phyloP scores from a whole-genome alignment of 352 stramenopile species.

The Phytopythium chamaehyphon region DNA sequence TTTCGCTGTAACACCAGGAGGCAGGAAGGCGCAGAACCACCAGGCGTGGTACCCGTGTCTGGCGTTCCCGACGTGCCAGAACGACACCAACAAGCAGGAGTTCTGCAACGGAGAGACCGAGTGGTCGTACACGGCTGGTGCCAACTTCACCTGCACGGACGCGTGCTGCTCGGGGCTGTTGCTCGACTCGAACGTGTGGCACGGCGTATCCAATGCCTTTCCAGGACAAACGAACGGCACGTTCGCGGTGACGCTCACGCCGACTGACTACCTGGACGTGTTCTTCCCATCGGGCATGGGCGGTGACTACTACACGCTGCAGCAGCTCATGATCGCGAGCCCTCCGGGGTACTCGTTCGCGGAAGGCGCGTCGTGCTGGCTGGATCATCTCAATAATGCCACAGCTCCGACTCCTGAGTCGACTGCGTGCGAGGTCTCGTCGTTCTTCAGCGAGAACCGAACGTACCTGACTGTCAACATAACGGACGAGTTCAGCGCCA shows the following conservation, averaged over 20 bases:
- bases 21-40: conserved; percentile 58
- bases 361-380: conserved; percentile 31
- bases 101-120: conserved; percentile 52
- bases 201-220: conserved; percentile 38
- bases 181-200: conserved; percentile 76
- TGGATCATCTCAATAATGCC: conserved; percentile 21
- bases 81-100: conserved; percentile 53
- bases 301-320: conserved; percentile 47
- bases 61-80: conserved; percentile 70
- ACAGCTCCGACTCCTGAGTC: conserved; percentile 6
- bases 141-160: conserved; percentile 66
- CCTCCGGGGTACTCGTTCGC: conserved; percentile 66
- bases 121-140: conserved; percentile 51
- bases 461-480: conserved; percentile 73
- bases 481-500: conserved; percentile 28
- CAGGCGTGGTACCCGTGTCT: conserved; percentile 82
- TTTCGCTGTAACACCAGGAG: conserved; percentile 4
- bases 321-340: conserved; percentile 75
- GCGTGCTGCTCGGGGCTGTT: conserved; percentile 62
- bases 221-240: conserved; percentile 70
- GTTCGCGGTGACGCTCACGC: conserved; percentile 74
- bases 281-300: conserved; percentile 48
- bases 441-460: conserved; percentile 35
- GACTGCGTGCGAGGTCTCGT: conserved; percentile 37
- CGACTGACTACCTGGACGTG: conserved; percentile 57